phyloP scores from a whole-genome alignment of 2,329 filamentous ascomycete genomes.

The Coniochaeta prunicola region DNA sequence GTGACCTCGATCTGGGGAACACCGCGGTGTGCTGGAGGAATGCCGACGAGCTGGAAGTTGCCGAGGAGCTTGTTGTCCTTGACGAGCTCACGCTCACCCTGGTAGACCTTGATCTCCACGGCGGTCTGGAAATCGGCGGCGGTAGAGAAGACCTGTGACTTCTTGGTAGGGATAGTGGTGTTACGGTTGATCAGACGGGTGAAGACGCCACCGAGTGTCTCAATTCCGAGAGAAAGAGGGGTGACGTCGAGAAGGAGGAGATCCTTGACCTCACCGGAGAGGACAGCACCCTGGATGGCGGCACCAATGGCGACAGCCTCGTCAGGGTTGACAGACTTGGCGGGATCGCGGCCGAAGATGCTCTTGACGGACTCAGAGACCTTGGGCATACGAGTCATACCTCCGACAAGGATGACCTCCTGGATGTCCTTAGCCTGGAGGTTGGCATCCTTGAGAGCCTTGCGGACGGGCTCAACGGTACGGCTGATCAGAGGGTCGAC shows the following conservation, averaged over 20 bases:
- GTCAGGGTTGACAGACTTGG: conserved; percentile 97
- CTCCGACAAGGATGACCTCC: conserved; percentile 95
- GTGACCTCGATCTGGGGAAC: conserved; percentile 96
- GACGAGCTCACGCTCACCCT: conserved; percentile 99
- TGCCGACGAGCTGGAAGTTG: conserved; percentile 98
- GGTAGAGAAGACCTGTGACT: conserved; percentile 96
- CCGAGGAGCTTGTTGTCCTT: conserved; percentile 97
- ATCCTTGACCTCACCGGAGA: conserved; percentile 94
- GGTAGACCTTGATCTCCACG: conserved; percentile 99
- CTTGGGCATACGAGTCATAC: conserved; percentile 99
- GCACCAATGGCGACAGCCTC: conserved; percentile 98
- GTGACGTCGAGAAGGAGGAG: conserved; percentile 93
- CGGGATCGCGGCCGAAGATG: conserved; percentile 93
- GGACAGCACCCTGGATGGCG: conserved; percentile 92
- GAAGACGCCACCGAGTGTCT: conserved; percentile 97
- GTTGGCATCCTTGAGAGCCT: conserved; percentile 92
- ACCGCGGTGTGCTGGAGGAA: conserved; percentile 91
- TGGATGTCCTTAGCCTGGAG: conserved; percentile 90
- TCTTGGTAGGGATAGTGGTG: conserved; percentile 98
- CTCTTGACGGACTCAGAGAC: conserved; percentile 91
- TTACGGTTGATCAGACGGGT: conserved; percentile 98
- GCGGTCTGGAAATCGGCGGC: conserved; percentile 97
- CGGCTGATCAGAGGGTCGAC: conserved; percentile 81
- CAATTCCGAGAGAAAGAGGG: conserved; percentile 93
- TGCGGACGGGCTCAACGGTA: conserved; percentile 88